Evolutionary conservation across 2,329 filamentous ascomycete genomes (phyloP).

Genomic region (Colletotrichum viniferum): DNA sequence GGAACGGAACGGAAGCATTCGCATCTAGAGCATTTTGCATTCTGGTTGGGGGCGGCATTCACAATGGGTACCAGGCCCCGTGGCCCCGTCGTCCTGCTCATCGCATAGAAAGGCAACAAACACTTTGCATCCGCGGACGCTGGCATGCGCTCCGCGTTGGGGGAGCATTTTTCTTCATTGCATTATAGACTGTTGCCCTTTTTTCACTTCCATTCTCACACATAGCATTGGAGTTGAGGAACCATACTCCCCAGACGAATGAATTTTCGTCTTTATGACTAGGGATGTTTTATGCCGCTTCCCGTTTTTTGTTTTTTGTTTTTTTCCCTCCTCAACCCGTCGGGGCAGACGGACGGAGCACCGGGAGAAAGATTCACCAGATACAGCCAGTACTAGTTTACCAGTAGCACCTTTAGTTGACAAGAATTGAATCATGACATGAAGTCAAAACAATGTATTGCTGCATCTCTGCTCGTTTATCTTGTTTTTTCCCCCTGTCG

Average conservation of each 20-base stretch:
- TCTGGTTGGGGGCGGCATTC: not conserved
- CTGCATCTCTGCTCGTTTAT: not conserved
- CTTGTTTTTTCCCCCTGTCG: not conserved
- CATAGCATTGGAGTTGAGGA: conserved; percentile 15
- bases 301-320: not conserved
- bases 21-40: conserved; percentile 20
- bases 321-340: not conserved
- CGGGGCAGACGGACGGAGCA: not conserved
- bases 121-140: conserved; percentile 15
- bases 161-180: not conserved
- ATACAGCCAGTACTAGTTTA: not conserved
- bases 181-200: not conserved
- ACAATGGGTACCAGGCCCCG: not conserved
- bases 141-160: not conserved
- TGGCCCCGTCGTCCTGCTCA: not conserved
- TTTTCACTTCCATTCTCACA: conserved; percentile 8
- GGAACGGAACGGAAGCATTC: not conserved
- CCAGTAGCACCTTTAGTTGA: not conserved
- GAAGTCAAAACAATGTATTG: not conserved
- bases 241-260: not conserved
- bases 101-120: not conserved
- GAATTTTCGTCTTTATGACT: conserved; percentile 3
- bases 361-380: not conserved
- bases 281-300: not conserved
- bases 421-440: not conserved